Evolutionary conservation across 306 rosid species (phyloP).

Genomic region (Corylus americana): DNA sequence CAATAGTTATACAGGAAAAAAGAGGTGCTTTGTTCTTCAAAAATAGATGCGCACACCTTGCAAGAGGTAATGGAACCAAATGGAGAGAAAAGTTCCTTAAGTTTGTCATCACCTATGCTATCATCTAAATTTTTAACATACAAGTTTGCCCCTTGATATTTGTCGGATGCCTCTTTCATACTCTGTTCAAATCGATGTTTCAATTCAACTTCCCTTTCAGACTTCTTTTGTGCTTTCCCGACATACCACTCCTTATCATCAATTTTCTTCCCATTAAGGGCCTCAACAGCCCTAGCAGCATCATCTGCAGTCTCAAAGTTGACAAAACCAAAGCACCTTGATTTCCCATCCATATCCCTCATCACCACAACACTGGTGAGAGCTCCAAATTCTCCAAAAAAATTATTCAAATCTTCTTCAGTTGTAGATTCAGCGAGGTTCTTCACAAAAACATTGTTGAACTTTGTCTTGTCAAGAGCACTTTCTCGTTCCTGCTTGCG

Average conservation of each 20-base stretch:
- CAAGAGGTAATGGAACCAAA: slow-evolving; percentile 85
- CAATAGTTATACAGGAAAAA: background rate
- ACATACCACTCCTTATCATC: slow-evolving; percentile 92
- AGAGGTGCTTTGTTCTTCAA: background rate
- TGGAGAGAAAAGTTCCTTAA: slow-evolving; percentile 71
- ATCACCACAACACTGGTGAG: slow-evolving; percentile 85
- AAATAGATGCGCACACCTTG: slow-evolving; percentile 57
- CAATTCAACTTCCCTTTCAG: slow-evolving; percentile 84
- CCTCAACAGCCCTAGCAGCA: slow-evolving; percentile 83
- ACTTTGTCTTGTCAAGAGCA: slow-evolving; percentile 53
- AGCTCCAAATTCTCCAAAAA: slow-evolving; percentile 77
- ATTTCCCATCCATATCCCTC: slow-evolving; percentile 95
- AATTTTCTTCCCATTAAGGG: slow-evolving; percentile 69
- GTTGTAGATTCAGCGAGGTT: slow-evolving; percentile 74
- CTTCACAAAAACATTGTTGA: slow-evolving; percentile 90
- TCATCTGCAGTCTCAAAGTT: slow-evolving; percentile 86
- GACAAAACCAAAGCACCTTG: slow-evolving; percentile 93
- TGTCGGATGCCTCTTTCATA: slow-evolving; percentile 91
- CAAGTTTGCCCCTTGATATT: slow-evolving; percentile 88
- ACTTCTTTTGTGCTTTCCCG: slow-evolving; percentile 94
- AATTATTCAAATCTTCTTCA: slow-evolving; percentile 73
- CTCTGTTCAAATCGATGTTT: slow-evolving; percentile 76
- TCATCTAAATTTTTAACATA: slow-evolving; percentile 87
- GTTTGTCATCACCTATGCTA: slow-evolving; percentile 67
- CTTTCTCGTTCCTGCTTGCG: slow-evolving; percentile 95